These are phyloP conservation scores for Mortierella sp. DNA, from an alignment of 371 early-diverging fungal genomes.

Conservation along the genomic window DNA sequence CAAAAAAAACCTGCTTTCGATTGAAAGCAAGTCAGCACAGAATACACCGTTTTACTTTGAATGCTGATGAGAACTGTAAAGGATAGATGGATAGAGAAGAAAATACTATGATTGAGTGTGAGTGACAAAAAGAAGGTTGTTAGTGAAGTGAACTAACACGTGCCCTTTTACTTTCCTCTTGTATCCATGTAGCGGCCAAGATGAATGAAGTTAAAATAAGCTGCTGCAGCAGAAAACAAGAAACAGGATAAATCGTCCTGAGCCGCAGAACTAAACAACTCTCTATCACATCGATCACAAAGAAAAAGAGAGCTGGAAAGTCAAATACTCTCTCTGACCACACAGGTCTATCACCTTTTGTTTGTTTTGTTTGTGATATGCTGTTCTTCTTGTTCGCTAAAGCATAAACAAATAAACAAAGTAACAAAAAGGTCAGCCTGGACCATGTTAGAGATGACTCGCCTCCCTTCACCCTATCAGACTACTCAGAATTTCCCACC, in stretches of 20 bases:
- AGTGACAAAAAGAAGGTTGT: too few species aligned
- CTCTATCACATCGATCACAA: not conserved
- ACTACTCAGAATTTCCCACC: conserved; percentile 1
- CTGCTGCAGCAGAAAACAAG: not conserved
- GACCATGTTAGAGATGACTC: not conserved
- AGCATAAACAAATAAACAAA: not conserved
- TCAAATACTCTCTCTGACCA: not conserved
- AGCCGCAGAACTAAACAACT: not conserved
- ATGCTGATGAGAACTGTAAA: too few species aligned
- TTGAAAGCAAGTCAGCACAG: not conserved
- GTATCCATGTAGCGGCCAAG: too few species aligned
- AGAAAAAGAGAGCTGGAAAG: not conserved
- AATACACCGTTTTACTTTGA: not conserved
- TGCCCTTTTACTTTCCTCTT: too few species aligned
- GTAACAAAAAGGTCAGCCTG: not conserved
- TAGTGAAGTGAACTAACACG: too few species aligned
- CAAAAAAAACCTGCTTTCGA: not conserved
- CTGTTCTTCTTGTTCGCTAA: not conserved
- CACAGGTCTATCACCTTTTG: not conserved
- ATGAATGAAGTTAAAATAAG: not conserved
- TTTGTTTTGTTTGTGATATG: not conserved
- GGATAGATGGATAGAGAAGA: too few species aligned
- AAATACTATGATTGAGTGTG: too few species aligned
- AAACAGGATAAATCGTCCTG: not conserved
- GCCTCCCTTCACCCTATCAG: not conserved